Base-by-base conservation (phyloP, 2,329 filamentous ascomycete genomes). In the Diaporthe amygdali region DNA sequence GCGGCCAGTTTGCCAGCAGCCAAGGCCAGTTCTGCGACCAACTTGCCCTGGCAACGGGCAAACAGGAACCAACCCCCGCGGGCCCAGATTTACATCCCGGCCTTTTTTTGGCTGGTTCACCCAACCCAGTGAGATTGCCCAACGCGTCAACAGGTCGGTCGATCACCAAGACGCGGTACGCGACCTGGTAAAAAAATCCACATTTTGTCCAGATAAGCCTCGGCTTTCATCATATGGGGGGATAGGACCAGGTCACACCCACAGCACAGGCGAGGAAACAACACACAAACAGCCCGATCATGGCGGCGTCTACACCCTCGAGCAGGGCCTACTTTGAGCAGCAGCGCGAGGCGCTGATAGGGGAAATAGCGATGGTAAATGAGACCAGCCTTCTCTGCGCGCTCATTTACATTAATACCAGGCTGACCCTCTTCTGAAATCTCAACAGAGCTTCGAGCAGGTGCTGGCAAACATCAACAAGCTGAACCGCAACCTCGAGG, bases 391-490 rank as follows among this genome's bases (percentile, higher is more conserved):
- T 34, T 37, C 30, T n/a, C 3, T 14, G 14, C 14, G 30, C 22
- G 30, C 47, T 15, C n/a, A 49, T 5, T 5, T 5, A 14, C 17
- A 34, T 25, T 10, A 10, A 15, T 30, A n/a, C 10, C 22, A 41
- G 20, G 25, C 49, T 32, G 2, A 44, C 37, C 17, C 32, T 15
- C 47, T 9, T 10, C 22, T 54, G 22, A 14, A 9, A n/a, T 20
- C 32, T 6, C 27, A 20, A n/a, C 75, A 92, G 90, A 90, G 86
- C 81, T 90, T 99, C 79, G 96, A 98, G 78, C 92, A 96, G 77
- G 95, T 97, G 71, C 91, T 99, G 12, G 93, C 95, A 77, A 98
- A 97, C 78, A 94, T 98, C 82, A 99, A 98, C 84, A 95, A 95
- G 77, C 84, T 99, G 71, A 99, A 98, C 81, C 91, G 96, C 41